Percentiles rank a stretch among this genome's conserved stretches.
phyloP scores from a whole-genome alignment of 2,329 filamentous ascomycete species.

The Calcarisporium arbuscula region DNA sequence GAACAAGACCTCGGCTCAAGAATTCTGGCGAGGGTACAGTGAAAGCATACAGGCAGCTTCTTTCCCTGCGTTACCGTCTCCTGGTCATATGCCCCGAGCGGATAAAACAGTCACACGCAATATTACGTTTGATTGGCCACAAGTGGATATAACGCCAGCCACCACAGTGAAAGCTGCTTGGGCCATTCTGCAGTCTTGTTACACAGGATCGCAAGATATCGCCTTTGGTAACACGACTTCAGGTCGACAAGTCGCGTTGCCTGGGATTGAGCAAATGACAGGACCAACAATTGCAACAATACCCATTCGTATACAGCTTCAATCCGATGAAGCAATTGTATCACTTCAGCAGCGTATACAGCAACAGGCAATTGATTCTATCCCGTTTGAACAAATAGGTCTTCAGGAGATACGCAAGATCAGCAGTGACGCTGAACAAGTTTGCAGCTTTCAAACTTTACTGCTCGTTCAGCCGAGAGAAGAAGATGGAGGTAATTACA shows the following conservation, averaged over 20 bases:
- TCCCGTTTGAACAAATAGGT: neutral
- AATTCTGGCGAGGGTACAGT: neutral
- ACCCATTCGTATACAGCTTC: neutral
- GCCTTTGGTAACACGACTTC: constrained; percentile 8
- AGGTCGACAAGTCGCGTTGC: constrained; percentile 6
- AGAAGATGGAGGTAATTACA: neutral
- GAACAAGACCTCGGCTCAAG: neutral
- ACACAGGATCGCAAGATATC: constrained; percentile 8
- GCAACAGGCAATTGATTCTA: neutral
- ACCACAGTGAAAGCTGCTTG: constrained; percentile 10
- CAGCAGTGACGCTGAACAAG: constrained; percentile 5
- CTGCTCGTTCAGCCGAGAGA: constrained; percentile 20
- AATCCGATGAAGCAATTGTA: neutral
- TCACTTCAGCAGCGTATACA: neutral
- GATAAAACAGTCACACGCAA: neutral
- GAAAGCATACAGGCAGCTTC: neutral
- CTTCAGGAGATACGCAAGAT: constrained; percentile 11
- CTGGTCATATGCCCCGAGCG: neutral
- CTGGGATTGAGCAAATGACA: neutral
- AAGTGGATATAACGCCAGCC: neutral
- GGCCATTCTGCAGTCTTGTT: neutral
- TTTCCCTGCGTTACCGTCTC: neutral
- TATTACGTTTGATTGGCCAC: neutral
- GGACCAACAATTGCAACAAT: neutral
- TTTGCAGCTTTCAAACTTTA: constrained; percentile 20